Conservation (phyloP, 441 rosid genomes). For the Euphorbia neoarborescens region DNA sequence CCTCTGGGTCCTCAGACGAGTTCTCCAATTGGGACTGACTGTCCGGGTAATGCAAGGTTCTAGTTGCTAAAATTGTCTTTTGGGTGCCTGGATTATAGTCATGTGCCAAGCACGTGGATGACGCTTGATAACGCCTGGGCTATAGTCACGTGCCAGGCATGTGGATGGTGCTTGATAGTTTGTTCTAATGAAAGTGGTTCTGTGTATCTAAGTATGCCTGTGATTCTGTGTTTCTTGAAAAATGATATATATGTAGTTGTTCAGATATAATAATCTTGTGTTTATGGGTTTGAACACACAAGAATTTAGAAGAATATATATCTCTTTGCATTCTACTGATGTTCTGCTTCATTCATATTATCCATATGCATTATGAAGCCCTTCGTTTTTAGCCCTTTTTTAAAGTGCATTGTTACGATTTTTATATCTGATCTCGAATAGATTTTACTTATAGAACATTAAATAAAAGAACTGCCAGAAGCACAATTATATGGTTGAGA, state of each 20-base stretch:
- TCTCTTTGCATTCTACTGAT: conserved; percentile 2
- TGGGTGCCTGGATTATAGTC: no score
- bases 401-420: neutral
- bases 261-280: neutral
- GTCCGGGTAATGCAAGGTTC: no score
- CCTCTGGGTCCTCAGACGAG: no score
- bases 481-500: neutral
- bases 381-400: neutral
- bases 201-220: neutral
- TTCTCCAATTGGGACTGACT: no score
- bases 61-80: no score
- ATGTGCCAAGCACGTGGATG: no score
- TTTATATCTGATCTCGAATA: neutral
- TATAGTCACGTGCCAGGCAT: no score
- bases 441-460: neutral
- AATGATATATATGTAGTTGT: neutral
- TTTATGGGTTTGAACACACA: neutral
- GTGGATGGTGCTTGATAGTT: no score
- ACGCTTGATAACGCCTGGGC: no score
- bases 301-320: neutral
- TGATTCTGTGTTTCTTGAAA: neutral
- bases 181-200: neutral
- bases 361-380: neutral
- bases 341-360: neutral
- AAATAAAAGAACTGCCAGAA: neutral